Evolutionary conservation across 2,329 filamentous ascomycete genomes (phyloP), one percentile per base, ranked within the genome.

Genomic region (Verticillium nubilum): DNA sequence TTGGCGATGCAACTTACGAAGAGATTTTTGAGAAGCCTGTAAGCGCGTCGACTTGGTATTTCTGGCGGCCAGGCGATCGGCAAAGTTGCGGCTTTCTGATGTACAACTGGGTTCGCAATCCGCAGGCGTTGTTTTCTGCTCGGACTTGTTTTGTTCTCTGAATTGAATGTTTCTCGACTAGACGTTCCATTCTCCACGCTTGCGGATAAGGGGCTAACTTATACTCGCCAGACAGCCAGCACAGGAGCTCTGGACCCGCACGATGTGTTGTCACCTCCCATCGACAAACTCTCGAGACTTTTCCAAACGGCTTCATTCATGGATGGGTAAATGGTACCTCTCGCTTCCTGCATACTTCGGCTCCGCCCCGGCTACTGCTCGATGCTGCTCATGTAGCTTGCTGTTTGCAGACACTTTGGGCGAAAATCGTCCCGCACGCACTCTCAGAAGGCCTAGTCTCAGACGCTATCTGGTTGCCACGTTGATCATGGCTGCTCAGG

Each of bases 151-250:
- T 50, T 19, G 42, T 23, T 12, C 42, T 50, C 42, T 50, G 42
- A 23, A 23, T 50, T 50, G 42, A 9, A 50, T 23, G 42, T 5
- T 50, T 19, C 42, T 50, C 42, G 12, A 50, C 19, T 19, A 47
- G n/a, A 9, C 37, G 6, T 60, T 50, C n/a, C 12, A 37, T 37
- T 50, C 42, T 50, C 42, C 42, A 50, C 42, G 42, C 42, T 23
- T 59, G 63, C 67, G 70, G 70, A 70, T 66, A 61, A 63, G 63
- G 67, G 68, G 69, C 69, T 66, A 75, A 73, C 73, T 76, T 76
- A 76, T 76, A 76, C 72, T 70, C 66, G 66, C 65, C 68, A 61
- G 65, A 67, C 63, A 52, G 59, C 59, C 7, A 58, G 50, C 57
- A 54, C 47, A n/a, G n/a, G 26, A 56, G 25, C 56, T 29, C 35